phyloP scores from a whole-genome alignment of 345 rosid genomes.

The Rhodamnia rubescens region DNA sequence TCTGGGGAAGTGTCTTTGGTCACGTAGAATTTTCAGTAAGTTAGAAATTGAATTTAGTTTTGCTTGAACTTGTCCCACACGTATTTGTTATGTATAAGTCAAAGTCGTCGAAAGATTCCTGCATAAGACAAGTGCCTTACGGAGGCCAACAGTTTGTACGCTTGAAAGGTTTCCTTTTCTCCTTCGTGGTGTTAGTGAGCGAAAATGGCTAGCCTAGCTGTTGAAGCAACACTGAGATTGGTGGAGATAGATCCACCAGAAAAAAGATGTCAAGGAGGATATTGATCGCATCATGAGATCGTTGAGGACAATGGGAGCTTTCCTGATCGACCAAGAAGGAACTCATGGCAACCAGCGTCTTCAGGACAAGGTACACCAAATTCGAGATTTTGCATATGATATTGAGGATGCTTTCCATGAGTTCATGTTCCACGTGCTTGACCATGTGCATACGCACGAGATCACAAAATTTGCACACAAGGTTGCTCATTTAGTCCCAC shows the following conservation, averaged over 20 bases:
- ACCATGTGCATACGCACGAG: neutral
- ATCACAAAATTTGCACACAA: neutral
- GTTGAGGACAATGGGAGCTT: neutral
- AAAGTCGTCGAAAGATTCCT: neutral
- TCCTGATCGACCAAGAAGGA: neutral
- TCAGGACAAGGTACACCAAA: constrained; percentile 15
- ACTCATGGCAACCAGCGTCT: neutral
- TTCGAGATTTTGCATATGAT: constrained; percentile 15
- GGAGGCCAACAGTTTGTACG: neutral
- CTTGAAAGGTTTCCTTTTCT: neutral
- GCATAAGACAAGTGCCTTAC: neutral
- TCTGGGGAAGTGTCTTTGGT: neutral
- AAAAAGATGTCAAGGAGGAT: neutral
- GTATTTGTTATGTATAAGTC: neutral
- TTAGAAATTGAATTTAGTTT: neutral
- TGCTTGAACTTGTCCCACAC: neutral
- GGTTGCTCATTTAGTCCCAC: neutral
- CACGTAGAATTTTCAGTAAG: neutral
- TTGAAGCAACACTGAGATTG: neutral
- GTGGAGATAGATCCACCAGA: neutral
- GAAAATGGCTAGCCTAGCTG: neutral
- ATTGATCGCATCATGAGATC: neutral
- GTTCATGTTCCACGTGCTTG: neutral
- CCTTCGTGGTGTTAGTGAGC: neutral
- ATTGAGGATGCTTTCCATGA: constrained; percentile 15